A percentile compares a stretch with the other conserved stretches of the same genome.
Evolutionary conservation across 352 stramenopile species (phyloP).

Genomic region (Phytopythium vexans): DNA sequence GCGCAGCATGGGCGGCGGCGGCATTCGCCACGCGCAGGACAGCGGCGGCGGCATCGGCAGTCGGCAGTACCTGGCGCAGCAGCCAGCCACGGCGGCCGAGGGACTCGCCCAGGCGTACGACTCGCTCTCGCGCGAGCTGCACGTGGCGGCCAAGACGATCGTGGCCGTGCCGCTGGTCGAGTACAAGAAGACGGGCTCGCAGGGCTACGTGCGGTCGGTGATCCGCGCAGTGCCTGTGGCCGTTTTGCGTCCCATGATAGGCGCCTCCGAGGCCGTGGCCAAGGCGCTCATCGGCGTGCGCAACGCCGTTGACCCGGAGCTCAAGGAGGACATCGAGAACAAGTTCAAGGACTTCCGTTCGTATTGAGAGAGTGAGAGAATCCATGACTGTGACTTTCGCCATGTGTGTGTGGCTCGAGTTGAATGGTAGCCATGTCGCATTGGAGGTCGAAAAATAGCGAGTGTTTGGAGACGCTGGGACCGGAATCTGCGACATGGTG

Average conservation of each 20-base stretch:
- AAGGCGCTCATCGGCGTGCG: conserved; percentile 85
- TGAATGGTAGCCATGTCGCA: background rate
- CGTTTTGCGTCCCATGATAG: conserved; percentile 85
- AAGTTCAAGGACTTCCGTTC: conserved; percentile 88
- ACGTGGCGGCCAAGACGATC: conserved; percentile 86
- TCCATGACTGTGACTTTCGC: background rate
- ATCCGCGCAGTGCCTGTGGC: conserved; percentile 86
- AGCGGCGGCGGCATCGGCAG: conserved; percentile 67
- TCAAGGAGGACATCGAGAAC: conserved; percentile 90
- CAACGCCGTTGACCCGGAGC: conserved; percentile 84
- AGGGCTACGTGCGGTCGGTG: conserved; percentile 84
- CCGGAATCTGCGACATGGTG: no score
- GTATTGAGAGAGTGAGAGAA: conserved; percentile 14
- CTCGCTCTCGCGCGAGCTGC: conserved; percentile 76
- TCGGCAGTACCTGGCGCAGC: conserved; percentile 78
- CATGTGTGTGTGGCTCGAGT: background rate
- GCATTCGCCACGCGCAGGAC: conserved; percentile 73
- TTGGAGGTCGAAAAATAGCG: background rate
- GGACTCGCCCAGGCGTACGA: conserved; percentile 85
- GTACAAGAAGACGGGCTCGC: conserved; percentile 89
- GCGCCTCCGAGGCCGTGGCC: conserved; percentile 79
- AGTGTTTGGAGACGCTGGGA: background rate
- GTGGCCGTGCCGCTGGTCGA: conserved; percentile 86
- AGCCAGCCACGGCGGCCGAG: conserved; percentile 79
- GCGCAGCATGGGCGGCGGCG: conserved; percentile 67